A percentile compares a stretch with the other conserved stretches of the same genome.
These are phyloP conservation scores for Vitis riparia DNA, from an alignment of 164 flowering plant genomes.

Conservation along the genomic window DNA sequence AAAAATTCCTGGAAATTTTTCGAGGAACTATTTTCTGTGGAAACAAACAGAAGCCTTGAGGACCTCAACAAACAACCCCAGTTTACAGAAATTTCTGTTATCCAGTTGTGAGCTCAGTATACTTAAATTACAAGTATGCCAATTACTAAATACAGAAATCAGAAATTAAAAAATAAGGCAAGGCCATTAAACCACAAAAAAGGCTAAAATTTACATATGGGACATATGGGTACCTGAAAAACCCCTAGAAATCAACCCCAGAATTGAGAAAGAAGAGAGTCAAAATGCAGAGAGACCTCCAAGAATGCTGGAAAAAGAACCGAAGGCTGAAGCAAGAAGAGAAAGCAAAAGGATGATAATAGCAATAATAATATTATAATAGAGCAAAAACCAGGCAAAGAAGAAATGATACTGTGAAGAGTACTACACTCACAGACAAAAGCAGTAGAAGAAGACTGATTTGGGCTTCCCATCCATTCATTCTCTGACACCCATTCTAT, in stretches of 20 bases:
- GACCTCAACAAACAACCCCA: background rate
- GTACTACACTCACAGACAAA: conserved; percentile 17
- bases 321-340: background rate
- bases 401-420: too few species aligned
- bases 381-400: too few species aligned
- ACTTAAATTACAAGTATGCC: background rate
- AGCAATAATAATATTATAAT: background rate
- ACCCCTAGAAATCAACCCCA: background rate
- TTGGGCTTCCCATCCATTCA: conserved; percentile 20
- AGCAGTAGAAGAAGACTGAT: conserved; percentile 11
- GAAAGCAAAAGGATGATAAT: background rate
- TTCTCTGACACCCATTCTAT: conserved; percentile 27
- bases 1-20: background rate
- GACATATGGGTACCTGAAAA: conserved; percentile 5
- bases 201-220: background rate
- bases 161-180: background rate
- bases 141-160: background rate
- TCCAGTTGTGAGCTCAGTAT: too few species aligned
- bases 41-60: background rate
- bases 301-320: background rate
- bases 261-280: background rate
- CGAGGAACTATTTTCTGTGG: background rate
- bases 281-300: background rate
- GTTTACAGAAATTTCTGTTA: background rate
- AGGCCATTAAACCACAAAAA: background rate